Evolutionary conservation across 2,329 filamentous ascomycete species (phyloP).

Genomic region (Diaporthe vexans): DNA sequence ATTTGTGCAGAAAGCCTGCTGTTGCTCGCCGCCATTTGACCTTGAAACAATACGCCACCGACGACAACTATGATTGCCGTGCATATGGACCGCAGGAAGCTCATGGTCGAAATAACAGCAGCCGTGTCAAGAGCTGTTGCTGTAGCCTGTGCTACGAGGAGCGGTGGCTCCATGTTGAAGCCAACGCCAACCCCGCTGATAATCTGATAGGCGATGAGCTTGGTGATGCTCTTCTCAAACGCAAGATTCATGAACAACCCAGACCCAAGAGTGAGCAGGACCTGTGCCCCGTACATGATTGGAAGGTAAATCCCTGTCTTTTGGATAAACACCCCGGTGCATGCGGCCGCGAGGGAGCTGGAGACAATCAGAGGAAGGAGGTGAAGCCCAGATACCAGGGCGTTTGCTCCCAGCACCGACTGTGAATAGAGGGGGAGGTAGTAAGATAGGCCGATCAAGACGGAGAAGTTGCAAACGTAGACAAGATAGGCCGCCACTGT

Average conservation of each 20-base stretch:
- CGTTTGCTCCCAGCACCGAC: conserved; percentile 75
- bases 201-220: conserved; percentile 73
- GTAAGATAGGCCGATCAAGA: conserved; percentile 78
- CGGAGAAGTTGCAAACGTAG: conserved; percentile 80
- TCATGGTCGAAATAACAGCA: conserved; percentile 76
- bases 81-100: conserved; percentile 77
- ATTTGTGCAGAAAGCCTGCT: conserved; percentile 63
- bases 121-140: conserved; percentile 75
- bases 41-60: conserved; percentile 85
- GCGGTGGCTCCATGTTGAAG: conserved; percentile 77
- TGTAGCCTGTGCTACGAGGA: conserved; percentile 77
- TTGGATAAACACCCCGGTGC: conserved; percentile 69
- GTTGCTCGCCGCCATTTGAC: conserved; percentile 74
- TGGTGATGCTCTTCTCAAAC: conserved; percentile 65
- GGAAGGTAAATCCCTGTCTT: conserved; percentile 76
- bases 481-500: conserved; percentile 76
- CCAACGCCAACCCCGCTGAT: conserved; percentile 73
- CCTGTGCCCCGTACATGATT: conserved; percentile 71
- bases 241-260: conserved; percentile 75
- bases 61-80: conserved; percentile 78
- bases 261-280: conserved; percentile 73
- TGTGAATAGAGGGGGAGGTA: conserved; percentile 91
- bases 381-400: conserved; percentile 81
- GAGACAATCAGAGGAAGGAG: conserved; percentile 78
- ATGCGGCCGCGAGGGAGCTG: conserved; percentile 73